Percentiles rank a stretch among this genome's conserved stretches.
phyloP scores from a whole-genome alignment of 805 yeast species.

The Kazachstania martiniae region DNA sequence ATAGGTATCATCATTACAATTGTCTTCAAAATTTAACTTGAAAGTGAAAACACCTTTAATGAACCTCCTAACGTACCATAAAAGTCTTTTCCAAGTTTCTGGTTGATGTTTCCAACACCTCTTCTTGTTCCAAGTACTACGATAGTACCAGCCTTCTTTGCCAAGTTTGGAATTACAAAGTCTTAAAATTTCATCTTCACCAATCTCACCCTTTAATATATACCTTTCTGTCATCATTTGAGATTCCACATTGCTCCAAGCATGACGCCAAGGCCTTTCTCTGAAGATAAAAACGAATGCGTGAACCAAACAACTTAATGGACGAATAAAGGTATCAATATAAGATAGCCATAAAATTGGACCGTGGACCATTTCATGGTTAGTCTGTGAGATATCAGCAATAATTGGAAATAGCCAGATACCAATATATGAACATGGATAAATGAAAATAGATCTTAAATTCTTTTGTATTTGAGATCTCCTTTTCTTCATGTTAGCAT shows the following conservation, averaged over 20 bases:
- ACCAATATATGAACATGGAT: slow-evolving; percentile 71
- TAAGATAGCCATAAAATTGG: slow-evolving; percentile 54
- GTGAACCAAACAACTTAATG: slow-evolving; percentile 72
- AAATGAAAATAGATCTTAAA: slow-evolving; percentile 68
- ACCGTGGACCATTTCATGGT: slow-evolving; percentile 36
- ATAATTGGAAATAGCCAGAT: slow-evolving; percentile 78
- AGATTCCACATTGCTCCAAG: slow-evolving; percentile 23
- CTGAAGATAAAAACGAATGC: slow-evolving; percentile 62
- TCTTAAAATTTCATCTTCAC: slow-evolving; percentile 15
- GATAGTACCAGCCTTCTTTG: slow-evolving; percentile 25
- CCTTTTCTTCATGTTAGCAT: slow-evolving; percentile 49
- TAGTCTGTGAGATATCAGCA: slow-evolving; percentile 47
- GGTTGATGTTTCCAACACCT: slow-evolving; percentile 24
- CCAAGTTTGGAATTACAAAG: slow-evolving; percentile 19
- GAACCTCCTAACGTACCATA: slow-evolving; percentile 19
- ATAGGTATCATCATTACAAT: slow-evolving; percentile 17
- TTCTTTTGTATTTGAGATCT: slow-evolving; percentile 63
- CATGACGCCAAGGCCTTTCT: slow-evolving; percentile 67
- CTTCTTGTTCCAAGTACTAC: slow-evolving; percentile 16
- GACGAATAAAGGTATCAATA: slow-evolving; percentile 67
- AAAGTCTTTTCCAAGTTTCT: slow-evolving; percentile 13
- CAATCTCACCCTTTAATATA: slow-evolving; percentile 16
- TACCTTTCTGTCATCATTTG: slow-evolving; percentile 15
- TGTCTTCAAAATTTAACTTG: slow-evolving; percentile 14
- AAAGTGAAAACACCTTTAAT: slow-evolving; percentile 9